Evolutionary conservation across 2,329 filamentous ascomycete species (phyloP).

Genomic region (Sclerotinia nivalis): DNA sequence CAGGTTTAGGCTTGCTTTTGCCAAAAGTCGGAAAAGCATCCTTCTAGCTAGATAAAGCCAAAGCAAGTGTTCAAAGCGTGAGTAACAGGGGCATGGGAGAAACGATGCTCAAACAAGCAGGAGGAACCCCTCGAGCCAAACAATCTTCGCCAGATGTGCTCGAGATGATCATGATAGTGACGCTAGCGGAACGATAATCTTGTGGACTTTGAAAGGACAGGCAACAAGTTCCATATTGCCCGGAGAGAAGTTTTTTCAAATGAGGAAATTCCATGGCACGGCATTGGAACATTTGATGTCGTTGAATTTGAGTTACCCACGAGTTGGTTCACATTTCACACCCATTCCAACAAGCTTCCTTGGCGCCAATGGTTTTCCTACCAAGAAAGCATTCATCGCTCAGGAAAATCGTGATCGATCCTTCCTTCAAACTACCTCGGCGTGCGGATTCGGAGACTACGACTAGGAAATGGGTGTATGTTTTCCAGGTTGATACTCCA

Average conservation of each 20-base stretch:
- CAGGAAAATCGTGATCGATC: background rate
- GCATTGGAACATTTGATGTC: constrained; percentile 6
- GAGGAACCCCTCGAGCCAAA: background rate
- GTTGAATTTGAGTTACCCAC: constrained; percentile 18
- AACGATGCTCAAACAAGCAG: background rate
- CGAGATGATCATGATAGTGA: background rate
- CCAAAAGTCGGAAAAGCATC: background rate
- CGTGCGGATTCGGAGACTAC: background rate
- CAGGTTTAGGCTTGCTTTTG: background rate
- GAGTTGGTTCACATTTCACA: background rate
- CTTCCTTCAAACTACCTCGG: background rate
- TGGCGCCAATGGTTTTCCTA: constrained; percentile 14
- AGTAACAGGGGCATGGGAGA: background rate
- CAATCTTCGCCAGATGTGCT: background rate
- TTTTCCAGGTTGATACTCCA: background rate
- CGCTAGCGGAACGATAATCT: too few relatives aligned
- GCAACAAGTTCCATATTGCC: background rate
- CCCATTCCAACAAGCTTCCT: constrained; percentile 15
- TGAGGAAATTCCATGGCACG: background rate
- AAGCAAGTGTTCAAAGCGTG: background rate
- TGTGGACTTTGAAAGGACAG: too few relatives aligned
- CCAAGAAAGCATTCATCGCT: background rate
- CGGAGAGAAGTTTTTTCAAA: background rate
- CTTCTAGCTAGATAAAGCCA: background rate
- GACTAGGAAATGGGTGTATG: background rate